These are phyloP conservation scores for Pogostemon cablin DNA, from an alignment of 257 asterid species.

Conservation along the genomic window DNA sequence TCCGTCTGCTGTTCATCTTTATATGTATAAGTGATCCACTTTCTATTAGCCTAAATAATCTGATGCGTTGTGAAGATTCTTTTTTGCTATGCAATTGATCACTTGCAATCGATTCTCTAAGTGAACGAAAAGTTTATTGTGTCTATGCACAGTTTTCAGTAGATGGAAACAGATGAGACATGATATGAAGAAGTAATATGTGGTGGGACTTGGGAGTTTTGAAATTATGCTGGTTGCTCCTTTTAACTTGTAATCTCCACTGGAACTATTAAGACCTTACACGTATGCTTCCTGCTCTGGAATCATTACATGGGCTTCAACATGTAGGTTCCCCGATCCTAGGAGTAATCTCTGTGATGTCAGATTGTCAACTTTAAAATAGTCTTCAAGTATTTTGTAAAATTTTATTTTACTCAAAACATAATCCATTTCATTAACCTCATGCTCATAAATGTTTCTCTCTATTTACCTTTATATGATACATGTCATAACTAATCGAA, in stretches of 20 bases:
- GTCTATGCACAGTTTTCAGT: background rate
- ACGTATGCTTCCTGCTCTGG: background rate
- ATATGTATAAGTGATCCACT: background rate
- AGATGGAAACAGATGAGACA: background rate
- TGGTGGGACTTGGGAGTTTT: no score
- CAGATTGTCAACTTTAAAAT: background rate
- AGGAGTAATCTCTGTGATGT: background rate
- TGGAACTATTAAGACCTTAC: background rate
- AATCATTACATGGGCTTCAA: background rate
- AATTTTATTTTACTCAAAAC: constrained; percentile 7
- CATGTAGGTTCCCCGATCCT: background rate
- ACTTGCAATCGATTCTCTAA: background rate
- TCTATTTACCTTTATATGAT: background rate
- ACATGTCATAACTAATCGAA: background rate
- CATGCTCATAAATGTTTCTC: background rate
- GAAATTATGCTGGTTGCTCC: background rate
- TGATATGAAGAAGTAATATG: constrained; percentile 1
- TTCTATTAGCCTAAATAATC: background rate
- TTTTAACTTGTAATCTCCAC: background rate
- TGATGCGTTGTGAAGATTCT: background rate
- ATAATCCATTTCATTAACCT: background rate
- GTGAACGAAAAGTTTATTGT: background rate
- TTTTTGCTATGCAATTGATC: background rate
- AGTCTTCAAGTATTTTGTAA: background rate
- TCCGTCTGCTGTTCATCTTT: background rate